Conservation (phyloP, 129 eudicot genomes). For the Saposhnikovia divaricata region DNA sequence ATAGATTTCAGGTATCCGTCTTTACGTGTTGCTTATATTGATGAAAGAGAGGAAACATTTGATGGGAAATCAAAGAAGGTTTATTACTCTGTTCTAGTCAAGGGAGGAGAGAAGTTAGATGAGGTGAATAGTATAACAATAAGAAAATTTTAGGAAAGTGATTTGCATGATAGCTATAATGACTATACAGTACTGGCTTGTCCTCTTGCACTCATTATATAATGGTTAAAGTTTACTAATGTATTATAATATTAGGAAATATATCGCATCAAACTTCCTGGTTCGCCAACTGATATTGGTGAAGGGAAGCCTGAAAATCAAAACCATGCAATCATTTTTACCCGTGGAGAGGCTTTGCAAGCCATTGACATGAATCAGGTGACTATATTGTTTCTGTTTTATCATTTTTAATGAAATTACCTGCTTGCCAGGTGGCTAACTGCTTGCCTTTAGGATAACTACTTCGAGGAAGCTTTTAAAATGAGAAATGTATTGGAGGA, state of each 20-base stretch:
- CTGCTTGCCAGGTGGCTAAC: background rate
- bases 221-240: background rate
- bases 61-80: constrained; percentile 52
- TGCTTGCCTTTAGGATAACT: constrained; percentile 53
- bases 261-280: constrained; percentile 97
- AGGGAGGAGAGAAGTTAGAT: constrained; percentile 90
- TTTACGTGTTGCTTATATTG: constrained; percentile 90
- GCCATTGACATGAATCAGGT: constrained; percentile 99
- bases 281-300: constrained; percentile 84
- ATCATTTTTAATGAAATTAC: constrained; percentile 14
- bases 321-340: constrained; percentile 93
- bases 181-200: background rate
- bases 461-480: constrained; percentile 97
- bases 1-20: constrained; percentile 76
- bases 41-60: constrained; percentile 66
- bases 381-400: constrained; percentile 7
- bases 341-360: constrained; percentile 98
- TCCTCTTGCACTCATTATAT: background rate
- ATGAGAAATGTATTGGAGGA: constrained; percentile 92
- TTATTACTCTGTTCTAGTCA: constrained; percentile 91
- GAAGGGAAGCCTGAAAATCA: constrained; percentile 99
- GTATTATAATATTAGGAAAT: constrained; percentile 60
- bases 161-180: background rate
- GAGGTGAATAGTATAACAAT: constrained; percentile 43
- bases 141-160: background rate